Evolutionary conservation across 2,329 filamentous ascomycete genomes (phyloP), one percentile per base, ranked within the genome.

Genomic region (Hansfordia pulvinata): DNA sequence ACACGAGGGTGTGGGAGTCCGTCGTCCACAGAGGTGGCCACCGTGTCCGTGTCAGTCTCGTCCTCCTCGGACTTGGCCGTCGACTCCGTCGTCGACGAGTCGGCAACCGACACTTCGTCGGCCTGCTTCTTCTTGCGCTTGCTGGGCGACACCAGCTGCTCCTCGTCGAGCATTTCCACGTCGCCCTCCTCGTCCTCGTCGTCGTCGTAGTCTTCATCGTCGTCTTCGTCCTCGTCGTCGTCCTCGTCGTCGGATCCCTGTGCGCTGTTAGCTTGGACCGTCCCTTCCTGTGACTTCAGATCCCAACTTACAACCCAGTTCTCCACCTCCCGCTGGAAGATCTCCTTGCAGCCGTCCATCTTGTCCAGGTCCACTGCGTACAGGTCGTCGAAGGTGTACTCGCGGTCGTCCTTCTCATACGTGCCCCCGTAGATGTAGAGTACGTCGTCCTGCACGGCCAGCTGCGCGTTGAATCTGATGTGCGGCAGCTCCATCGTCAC

Each of bases 381-480:
- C 52, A 98, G 63, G 43, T 98, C 90, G 40, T 94, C 86, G 51
- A 96, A 93, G 0, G 86, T 96, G 43, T 81, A 93, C 51, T 98
- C 90, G 13, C 83, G 70, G 43, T 98, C 90, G 11, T 83, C 88
- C 47, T 93, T 90, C 47, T 98, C 90, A 42, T 80, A 94, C 0
- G 88, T 98, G 11, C 90, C 90, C 17, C 90, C 86, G 44, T 92
- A 96, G 28, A 96, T 83, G 54, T 88, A 98, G 1, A 96, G 64
- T 7, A 82, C 74, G 48, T 98, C 90, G 37, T 86, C 83, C 52
- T 96, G 86, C 1, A 96, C 83, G 1, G 88, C 74, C 20, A 96
- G 58, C 38, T 90, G 81, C 2, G 85, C 77, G 40, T 96, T 96
- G 58, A 98, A 98, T 27, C 90, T 69, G 11, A 75, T 68, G 42